A percentile compares a stretch with the other conserved stretches of the same genome.
Conservation (phyloP, 2,329 filamentous ascomycete species). For the Xylaria sp. region DNA sequence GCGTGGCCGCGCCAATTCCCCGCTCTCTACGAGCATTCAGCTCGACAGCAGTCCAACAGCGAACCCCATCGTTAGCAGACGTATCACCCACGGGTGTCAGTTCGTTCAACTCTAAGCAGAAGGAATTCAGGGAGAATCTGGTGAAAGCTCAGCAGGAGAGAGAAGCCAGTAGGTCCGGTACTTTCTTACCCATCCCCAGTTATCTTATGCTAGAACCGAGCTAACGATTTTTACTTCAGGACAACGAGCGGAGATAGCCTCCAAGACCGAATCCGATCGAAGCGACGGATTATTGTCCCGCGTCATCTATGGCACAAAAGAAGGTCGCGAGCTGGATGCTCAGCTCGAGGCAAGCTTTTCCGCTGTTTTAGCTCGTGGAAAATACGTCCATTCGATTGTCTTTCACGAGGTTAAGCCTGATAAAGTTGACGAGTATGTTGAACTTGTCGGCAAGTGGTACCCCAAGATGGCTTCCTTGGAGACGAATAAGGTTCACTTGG, state of each 20-base stretch:
- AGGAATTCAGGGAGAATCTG: constrained; percentile 85
- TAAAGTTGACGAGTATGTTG: constrained; percentile 92
- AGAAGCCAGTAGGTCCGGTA: constrained; percentile 79
- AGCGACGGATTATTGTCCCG: constrained; percentile 80
- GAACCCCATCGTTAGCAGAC: constrained; percentile 84
- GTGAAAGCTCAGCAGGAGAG: constrained; percentile 80
- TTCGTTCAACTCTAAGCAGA: constrained; percentile 84
- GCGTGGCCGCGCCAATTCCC: constrained; percentile 56
- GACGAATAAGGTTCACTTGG: constrained; percentile 93
- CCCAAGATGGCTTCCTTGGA: constrained; percentile 84
- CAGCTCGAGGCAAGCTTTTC: constrained; percentile 97
- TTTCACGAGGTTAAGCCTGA: constrained; percentile 96
- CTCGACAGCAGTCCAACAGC: constrained; percentile 60
- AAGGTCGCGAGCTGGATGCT: constrained; percentile 91
- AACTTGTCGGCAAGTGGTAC: constrained; percentile 91
- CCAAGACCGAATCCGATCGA: constrained; percentile 67
- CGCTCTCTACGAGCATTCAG: constrained; percentile 67
- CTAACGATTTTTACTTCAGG: constrained; percentile 62
- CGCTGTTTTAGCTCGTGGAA: constrained; percentile 91
- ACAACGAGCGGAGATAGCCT: constrained; percentile 64
- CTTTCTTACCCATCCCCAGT: constrained; percentile 43
- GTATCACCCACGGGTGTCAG: constrained; percentile 77
- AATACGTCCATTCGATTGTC: constrained; percentile 98
- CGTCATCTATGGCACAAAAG: constrained; percentile 96
- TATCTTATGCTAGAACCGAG: constrained; percentile 54